Evolutionary conservation across 164 flowering plant species (phyloP), one percentile per base, ranked within the genome.

Genomic region (Umbilicus rupestris): DNA sequence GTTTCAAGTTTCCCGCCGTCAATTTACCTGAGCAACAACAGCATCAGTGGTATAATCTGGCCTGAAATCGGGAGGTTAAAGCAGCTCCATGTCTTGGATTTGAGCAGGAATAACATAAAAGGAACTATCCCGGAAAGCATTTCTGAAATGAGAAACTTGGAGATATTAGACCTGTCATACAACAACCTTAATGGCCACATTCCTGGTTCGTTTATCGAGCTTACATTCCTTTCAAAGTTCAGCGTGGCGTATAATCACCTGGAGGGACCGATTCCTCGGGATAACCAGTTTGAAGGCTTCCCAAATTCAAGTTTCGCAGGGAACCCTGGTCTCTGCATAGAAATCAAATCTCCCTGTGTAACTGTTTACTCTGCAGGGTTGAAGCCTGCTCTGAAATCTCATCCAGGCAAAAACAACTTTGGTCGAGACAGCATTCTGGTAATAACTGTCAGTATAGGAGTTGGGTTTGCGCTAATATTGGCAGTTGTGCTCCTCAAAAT

Each of bases 261-360:
- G 30, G 66, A 75, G 41, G 93, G 93, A 14, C 73, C 72, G 14
- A 72, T 85, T 49, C 90, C 93, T 17, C 15, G 76, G 41, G 88
- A 88, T 12, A 77, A 83, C 44, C 93, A 84, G 68, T 82, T 87
- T 50, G 82, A 80, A 60, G 81, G 83, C 5, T 85, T 84, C 35
- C 68, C 76, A 12, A 47, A 4, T 37, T 66, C 81, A 11, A 80
- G 84, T 68, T 87, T 72, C 66, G 75, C 59, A 42, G 93, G 87
- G 11, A 87, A 87, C 67, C 73, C 80, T 5, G 74, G 75, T 29
- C 66, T 87, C 31, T 80, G 82, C 68, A 80, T 78, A 39, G 9
- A 11, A 16, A 50, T 50, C 16, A 50, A 9, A 6, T 16, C 3
- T 50, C 57, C 20, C 8, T 19, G 24, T 50, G 57, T 15, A 15